phyloP scores from a whole-genome alignment of 2,329 filamentous ascomycete genomes.

The Apiospora pterosperma region DNA sequence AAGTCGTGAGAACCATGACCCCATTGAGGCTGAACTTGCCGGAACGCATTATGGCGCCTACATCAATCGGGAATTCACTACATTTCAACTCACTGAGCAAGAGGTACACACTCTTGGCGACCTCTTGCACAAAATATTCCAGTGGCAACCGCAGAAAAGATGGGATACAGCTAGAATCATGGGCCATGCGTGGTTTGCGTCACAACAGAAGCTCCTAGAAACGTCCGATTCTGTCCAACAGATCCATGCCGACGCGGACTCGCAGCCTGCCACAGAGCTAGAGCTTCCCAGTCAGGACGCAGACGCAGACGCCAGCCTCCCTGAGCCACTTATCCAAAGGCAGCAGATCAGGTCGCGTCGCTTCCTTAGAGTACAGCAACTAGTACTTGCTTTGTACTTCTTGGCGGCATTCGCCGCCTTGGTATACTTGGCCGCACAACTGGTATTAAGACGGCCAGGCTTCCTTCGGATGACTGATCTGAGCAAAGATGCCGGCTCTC shows the following conservation, averaged over 20 bases:
- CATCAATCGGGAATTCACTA: background rate
- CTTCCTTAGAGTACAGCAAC: background rate
- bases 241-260: background rate
- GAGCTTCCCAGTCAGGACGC: background rate
- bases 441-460: background rate
- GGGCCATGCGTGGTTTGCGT: background rate
- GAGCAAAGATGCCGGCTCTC: too few relatives aligned
- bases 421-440: background rate
- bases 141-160: slow-evolving; percentile 5
- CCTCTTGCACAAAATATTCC: slow-evolving; percentile 8
- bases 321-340: background rate
- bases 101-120: slow-evolving; percentile 7
- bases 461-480: too few relatives aligned
- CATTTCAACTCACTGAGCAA: background rate
- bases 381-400: background rate
- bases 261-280: background rate
- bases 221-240: too few relatives aligned
- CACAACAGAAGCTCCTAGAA: background rate
- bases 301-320: background rate
- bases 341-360: background rate
- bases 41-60: background rate
- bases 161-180: background rate
- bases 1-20: too few relatives aligned
- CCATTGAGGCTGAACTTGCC: background rate
- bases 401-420: background rate